These are phyloP conservation scores for Ceriops decandra DNA, from an alignment of 345 rosid genomes.

Conservation along the genomic window DNA sequence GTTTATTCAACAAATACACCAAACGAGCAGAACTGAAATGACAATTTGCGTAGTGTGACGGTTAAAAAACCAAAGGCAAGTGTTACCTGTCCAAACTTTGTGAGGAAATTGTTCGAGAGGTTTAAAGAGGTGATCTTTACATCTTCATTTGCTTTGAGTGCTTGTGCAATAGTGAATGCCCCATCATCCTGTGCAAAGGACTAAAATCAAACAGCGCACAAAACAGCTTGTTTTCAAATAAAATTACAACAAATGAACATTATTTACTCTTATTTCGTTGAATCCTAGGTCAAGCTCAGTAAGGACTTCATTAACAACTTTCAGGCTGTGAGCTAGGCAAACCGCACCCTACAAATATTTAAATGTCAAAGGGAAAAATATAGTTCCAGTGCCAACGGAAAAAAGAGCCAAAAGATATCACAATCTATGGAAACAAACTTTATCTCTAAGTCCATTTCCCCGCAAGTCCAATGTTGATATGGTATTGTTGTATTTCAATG, in stretches of 20 bases:
- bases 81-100: conserved; percentile 91
- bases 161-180: conserved; percentile 93
- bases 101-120: conserved; percentile 82
- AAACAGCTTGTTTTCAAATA: neutral
- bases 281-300: conserved; percentile 83
- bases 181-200: conserved; percentile 69
- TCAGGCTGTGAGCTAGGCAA: conserved; percentile 82
- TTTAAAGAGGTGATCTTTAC: conserved; percentile 71
- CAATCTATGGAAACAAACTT: conserved; percentile 42
- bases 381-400: neutral
- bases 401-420: conserved; percentile 3
- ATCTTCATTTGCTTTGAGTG: conserved; percentile 88
- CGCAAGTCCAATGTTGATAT: conserved; percentile 79
- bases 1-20: neutral
- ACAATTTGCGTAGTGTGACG: neutral
- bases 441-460: conserved; percentile 91
- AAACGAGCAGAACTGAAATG: neutral
- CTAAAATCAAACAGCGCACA: conserved; percentile 13
- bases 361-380: neutral
- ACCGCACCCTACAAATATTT: conserved; percentile 66
- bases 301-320: conserved; percentile 93
- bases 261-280: conserved; percentile 78
- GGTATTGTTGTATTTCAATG: conserved; percentile 81
- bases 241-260: neutral
- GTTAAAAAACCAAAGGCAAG: neutral